These are phyloP conservation scores for Arachnomyces sp. DNA, from an alignment of 2,329 filamentous ascomycete species.

Conservation along the genomic window DNA sequence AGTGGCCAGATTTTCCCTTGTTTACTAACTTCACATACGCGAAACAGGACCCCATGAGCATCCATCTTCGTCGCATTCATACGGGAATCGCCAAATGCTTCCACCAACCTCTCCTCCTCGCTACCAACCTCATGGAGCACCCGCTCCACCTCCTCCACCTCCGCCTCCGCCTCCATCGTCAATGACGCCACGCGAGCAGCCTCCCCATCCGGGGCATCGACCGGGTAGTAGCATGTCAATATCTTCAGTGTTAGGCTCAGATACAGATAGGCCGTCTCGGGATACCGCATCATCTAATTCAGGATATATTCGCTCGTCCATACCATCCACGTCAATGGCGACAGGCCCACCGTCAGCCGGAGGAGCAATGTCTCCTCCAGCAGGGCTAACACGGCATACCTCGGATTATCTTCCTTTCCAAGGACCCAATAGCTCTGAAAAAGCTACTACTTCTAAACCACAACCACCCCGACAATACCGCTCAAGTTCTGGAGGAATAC, in stretches of 20 bases:
- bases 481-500: slow-evolving; percentile 28
- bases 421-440: slow-evolving; percentile 67
- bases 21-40: slow-evolving; percentile 4
- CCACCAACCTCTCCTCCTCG: slow-evolving; percentile 45
- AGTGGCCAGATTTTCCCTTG: background rate
- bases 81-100: slow-evolving; percentile 41
- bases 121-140: slow-evolving; percentile 34
- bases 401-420: slow-evolving; percentile 57
- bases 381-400: slow-evolving; percentile 33
- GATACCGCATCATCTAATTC: slow-evolving; percentile 37
- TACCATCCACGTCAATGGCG: slow-evolving; percentile 17
- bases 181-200: slow-evolving; percentile 47
- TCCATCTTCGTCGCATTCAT: slow-evolving; percentile 24
- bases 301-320: slow-evolving; percentile 42
- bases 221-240: slow-evolving; percentile 64
- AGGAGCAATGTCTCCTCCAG: slow-evolving; percentile 37
- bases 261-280: slow-evolving; percentile 41
- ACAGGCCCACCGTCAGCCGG: slow-evolving; percentile 27
- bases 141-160: slow-evolving; percentile 31
- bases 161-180: slow-evolving; percentile 35
- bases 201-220: slow-evolving; percentile 45
- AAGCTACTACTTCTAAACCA: slow-evolving; percentile 46
- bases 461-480: slow-evolving; percentile 27
- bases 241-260: slow-evolving; percentile 60
- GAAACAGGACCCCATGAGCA: slow-evolving; percentile 23